Base-by-base conservation (phyloP, 768 basidiomycete species). In the Inosperma sp. region DNA sequence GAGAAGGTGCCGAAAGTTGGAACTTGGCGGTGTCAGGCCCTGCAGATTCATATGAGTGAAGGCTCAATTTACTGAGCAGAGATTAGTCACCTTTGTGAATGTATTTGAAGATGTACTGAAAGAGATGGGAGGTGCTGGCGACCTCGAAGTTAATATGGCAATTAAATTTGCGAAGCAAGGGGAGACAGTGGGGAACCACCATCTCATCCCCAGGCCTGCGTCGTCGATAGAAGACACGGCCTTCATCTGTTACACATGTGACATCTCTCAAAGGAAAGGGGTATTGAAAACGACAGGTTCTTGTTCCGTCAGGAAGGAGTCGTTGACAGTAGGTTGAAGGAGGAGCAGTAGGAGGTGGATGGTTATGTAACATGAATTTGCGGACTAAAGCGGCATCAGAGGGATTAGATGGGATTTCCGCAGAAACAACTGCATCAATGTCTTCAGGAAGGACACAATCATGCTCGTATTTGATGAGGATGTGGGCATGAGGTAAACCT, bases 41-140 rank as follows among this genome's bases (percentile, higher is more conserved):
- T 57, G 36, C 31, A 12, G 16, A 33, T 12, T 27, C 19, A 39
- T 7, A n/a, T 29, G n/a, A 26, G 40, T 34, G 10, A 22, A 34
- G 1, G n/a, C n/a, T 25, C 27, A 25, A 17, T 16, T 21, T 46
- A 37, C 44, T 12, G 14, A 33, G 19, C 8, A 41, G 19, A 33
- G n/a, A 13, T 10, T 12, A 34, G 35, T 5, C n/a, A 66, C 69
- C 66, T 65, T 72, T 72, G 44, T 70, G 65, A 13, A 72, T 62
- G 48, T 71, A 73, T 40, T 73, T 72, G 62, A 69, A 72, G 0
- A 71, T 50, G 48, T 74, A 74, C 37, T 68, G 65, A 44, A 74
- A 72, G 0, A 72, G 33, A 13, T 68, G 64, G 1, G 62, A 57
- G 0, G 64, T 58, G 31, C 48, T 59, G 0, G 66, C 63, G 8